phyloP scores from a whole-genome alignment of 2,329 filamentous ascomycete species.

The Acrocalymma vagum region DNA sequence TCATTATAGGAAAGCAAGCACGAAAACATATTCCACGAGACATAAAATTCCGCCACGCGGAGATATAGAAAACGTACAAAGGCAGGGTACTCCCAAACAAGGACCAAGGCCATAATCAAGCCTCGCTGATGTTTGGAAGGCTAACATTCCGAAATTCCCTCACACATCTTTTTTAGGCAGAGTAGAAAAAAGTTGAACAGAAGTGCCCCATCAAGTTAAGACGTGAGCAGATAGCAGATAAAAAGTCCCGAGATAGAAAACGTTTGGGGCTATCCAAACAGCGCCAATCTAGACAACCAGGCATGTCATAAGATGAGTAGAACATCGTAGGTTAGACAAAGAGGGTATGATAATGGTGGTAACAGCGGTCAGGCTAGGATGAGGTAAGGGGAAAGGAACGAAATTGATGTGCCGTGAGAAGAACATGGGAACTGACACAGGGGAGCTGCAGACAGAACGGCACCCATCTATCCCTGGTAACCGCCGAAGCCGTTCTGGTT shows the following conservation, averaged over 20 bases:
- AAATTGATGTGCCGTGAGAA: too few relatives aligned
- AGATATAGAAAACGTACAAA: conserved; percentile 32
- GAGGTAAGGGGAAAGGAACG: too few relatives aligned
- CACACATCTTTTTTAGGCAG: conserved; percentile 34
- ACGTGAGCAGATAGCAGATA: conserved; percentile 42
- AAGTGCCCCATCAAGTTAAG: conserved; percentile 33
- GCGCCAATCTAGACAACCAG: conserved; percentile 44
- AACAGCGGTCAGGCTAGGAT: conserved; percentile 1
- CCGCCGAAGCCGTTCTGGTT: conserved; percentile 66
- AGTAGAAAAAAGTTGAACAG: conserved; percentile 31
- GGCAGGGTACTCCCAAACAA: conserved; percentile 31
- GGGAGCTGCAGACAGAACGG: conserved; percentile 19
- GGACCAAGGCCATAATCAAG: conserved; percentile 21
- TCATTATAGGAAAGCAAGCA: conserved; percentile 34
- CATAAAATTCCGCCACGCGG: conserved; percentile 21
- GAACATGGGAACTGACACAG: too few relatives aligned
- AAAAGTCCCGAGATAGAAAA: conserved; percentile 35
- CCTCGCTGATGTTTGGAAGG: conserved; percentile 23
- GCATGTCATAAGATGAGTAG: conserved; percentile 40
- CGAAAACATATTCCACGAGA: conserved; percentile 30
- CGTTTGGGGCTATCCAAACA: conserved; percentile 45
- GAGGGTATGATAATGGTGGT: conserved; percentile 19
- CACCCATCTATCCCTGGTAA: conserved; percentile 66
- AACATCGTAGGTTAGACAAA: conserved; percentile 38
- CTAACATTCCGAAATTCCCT: conserved; percentile 23